Evolutionary conservation across 805 yeast species (phyloP).

Genomic region (Candida maris): DNA sequence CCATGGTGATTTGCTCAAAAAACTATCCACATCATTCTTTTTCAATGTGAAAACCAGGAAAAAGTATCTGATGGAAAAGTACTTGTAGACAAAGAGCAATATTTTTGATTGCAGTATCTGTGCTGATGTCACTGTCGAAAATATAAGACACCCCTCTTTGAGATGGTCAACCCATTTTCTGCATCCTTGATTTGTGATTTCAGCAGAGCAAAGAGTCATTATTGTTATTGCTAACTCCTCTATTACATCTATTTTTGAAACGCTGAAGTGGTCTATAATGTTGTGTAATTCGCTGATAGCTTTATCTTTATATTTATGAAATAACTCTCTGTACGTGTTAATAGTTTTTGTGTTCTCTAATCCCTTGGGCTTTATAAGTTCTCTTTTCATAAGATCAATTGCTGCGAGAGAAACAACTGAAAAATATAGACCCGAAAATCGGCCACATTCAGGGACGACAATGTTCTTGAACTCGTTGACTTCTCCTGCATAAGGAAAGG

Average conservation of each 20-base stretch:
- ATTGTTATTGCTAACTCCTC: slow-evolving; percentile 29
- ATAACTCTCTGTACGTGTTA: slow-evolving; percentile 5
- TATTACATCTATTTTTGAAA: slow-evolving; percentile 15
- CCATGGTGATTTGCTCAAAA: slow-evolving; percentile 21
- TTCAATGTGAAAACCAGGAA: slow-evolving; percentile 27
- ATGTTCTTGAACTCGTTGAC: slow-evolving; percentile 20
- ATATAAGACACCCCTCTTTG: slow-evolving; percentile 29
- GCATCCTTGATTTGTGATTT: slow-evolving; percentile 28
- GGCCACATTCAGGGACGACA: slow-evolving; percentile 24
- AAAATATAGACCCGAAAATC: slow-evolving; percentile 19
- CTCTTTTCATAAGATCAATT: neutral
- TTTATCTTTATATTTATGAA: slow-evolving; percentile 26
- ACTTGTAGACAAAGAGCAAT: slow-evolving; percentile 27
- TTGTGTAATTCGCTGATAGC: slow-evolving; percentile 29
- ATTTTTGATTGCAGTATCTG: slow-evolving; percentile 14
- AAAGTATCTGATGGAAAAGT: slow-evolving; percentile 28
- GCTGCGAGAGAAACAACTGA: slow-evolving; percentile 11
- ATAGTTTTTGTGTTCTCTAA: slow-evolving; percentile 1
- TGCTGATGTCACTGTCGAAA: slow-evolving; percentile 7
- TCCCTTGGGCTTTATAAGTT: neutral
- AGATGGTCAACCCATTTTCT: slow-evolving; percentile 29
- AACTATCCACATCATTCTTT: slow-evolving; percentile 10
- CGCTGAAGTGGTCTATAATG: slow-evolving; percentile 24
- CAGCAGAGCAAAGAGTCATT: slow-evolving; percentile 28
- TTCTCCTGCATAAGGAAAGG: slow-evolving; percentile 1